Percentiles rank a stretch among this genome's conserved stretches.
These are phyloP conservation scores for Coemansia sp. DNA, from an alignment of 192 early-diverging fungal genomes.

Conservation along the genomic window DNA sequence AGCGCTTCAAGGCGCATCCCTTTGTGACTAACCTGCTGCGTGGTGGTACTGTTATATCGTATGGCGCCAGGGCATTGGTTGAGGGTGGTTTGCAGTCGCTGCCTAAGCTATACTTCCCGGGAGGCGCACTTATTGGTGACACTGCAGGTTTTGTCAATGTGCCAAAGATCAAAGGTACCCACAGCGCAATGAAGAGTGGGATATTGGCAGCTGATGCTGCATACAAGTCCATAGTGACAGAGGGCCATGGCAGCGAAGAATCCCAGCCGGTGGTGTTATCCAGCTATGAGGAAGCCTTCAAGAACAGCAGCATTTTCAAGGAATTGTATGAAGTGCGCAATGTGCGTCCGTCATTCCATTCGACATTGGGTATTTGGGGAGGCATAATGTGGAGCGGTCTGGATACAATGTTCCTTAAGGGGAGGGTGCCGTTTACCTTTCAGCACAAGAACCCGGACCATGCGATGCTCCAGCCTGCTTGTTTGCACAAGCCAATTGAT, in stretches of 20 bases:
- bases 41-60: constrained; percentile 86
- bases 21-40: constrained; percentile 76
- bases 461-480: constrained; percentile 70
- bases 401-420: constrained; percentile 86
- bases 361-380: constrained; percentile 80
- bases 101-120: constrained; percentile 91
- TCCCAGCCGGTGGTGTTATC: constrained; percentile 66
- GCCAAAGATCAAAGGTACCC: constrained; percentile 98
- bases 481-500: constrained; percentile 76
- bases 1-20: constrained; percentile 95
- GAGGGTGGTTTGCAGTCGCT: constrained; percentile 96
- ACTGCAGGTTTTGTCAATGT: constrained; percentile 96
- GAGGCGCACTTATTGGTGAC: constrained; percentile 93
- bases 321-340: constrained; percentile 93
- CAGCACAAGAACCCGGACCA: constrained; percentile 83
- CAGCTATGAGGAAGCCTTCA: constrained; percentile 78
- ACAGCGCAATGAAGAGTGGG: constrained; percentile 99
- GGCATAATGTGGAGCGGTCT: constrained; percentile 86
- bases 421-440: constrained; percentile 91
- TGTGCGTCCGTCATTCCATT: constrained; percentile 90
- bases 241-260: constrained; percentile 44
- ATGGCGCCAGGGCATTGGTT: constrained; percentile 95
- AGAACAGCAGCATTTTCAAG: constrained; percentile 85
- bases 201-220: constrained; percentile 94
- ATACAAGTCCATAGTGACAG: constrained; percentile 62